Evolutionary conservation across 129 eudicot species (phyloP).

Genomic region (Rutidosis leptorrhynchoides): DNA sequence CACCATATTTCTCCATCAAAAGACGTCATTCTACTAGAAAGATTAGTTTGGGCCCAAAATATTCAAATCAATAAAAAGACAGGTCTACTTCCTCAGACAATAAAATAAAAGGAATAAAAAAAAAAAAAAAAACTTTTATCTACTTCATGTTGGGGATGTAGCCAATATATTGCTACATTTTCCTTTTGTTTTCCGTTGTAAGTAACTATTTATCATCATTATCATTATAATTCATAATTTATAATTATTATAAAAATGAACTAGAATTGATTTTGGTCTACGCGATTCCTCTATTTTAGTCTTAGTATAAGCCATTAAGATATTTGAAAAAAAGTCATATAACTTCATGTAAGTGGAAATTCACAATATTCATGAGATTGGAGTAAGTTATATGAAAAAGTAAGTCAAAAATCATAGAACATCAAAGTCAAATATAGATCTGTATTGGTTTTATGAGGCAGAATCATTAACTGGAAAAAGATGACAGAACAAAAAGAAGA

Average conservation of each 20-base stretch:
- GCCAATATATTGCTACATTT: background rate
- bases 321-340: slow-evolving; percentile 10
- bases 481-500: slow-evolving; percentile 8
- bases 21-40: background rate
- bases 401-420: background rate
- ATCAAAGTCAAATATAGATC: background rate
- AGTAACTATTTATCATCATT: background rate
- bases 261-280: slow-evolving; percentile 3
- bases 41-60: background rate
- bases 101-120: background rate
- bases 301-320: background rate
- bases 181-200: background rate
- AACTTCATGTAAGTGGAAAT: background rate
- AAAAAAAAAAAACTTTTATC: background rate
- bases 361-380: slow-evolving; percentile 1
- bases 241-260: too few relatives aligned
- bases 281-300: slow-evolving; percentile 11
- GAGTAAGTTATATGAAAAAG: background rate
- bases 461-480: background rate
- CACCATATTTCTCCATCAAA: background rate
- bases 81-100: background rate
- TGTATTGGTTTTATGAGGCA: slow-evolving; percentile 2
- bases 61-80: background rate
- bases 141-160: background rate
- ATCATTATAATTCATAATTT: background rate